phyloP scores from a whole-genome alignment of 805 yeast species.

The Phaffomyces opuntiae region DNA sequence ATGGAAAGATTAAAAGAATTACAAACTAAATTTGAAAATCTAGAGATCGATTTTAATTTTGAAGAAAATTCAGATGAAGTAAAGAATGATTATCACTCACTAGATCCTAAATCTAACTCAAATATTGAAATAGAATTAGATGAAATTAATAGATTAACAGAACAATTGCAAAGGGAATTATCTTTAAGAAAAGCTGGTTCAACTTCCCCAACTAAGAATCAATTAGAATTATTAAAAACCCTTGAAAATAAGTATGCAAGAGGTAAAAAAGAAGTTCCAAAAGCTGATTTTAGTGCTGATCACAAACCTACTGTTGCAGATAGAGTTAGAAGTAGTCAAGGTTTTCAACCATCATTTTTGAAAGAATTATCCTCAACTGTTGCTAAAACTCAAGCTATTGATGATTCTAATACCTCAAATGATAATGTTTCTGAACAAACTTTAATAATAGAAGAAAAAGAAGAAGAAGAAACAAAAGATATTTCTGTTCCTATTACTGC shows the following conservation, averaged over 20 bases:
- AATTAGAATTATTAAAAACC: conserved; percentile 20
- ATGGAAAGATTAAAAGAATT: conserved; percentile 66
- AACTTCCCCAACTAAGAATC: conserved; percentile 1
- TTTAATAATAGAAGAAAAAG: conserved; percentile 2
- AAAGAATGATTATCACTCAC: conserved; percentile 16
- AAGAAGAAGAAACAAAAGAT: not conserved
- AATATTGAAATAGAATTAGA: conserved; percentile 34
- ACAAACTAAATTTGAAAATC: conserved; percentile 58
- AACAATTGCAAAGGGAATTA: conserved; percentile 13
- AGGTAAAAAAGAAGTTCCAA: conserved; percentile 33
- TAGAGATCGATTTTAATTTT: conserved; percentile 46
- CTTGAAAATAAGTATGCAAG: conserved; percentile 39
- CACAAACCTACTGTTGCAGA: conserved; percentile 19
- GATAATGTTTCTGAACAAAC: not conserved
- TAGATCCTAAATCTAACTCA: conserved; percentile 31
- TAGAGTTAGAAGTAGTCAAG: conserved; percentile 27
- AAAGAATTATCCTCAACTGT: conserved; percentile 48
- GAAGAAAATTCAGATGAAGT: conserved; percentile 13
- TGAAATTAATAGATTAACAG: conserved; percentile 22
- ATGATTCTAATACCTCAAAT: conserved; percentile 1
- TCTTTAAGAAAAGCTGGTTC: conserved; percentile 1
- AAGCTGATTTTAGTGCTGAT: conserved; percentile 12
- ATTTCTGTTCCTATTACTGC: conserved; percentile 4
- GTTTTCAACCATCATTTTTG: conserved; percentile 42
- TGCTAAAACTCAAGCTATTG: conserved; percentile 27